Conservation (phyloP, 192 early-diverging fungal species). For the Piromyces finnis region DNA sequence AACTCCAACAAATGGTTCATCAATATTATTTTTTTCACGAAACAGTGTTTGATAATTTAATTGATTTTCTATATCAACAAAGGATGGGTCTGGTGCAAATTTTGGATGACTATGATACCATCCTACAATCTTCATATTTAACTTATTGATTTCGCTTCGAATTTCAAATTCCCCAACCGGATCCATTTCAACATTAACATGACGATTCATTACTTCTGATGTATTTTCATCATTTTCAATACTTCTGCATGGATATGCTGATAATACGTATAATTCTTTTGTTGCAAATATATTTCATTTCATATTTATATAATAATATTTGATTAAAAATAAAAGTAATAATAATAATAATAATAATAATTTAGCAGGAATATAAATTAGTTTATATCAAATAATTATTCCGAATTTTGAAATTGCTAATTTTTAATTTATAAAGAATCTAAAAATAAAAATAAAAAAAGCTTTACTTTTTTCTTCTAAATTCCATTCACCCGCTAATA, state of each 20-base stretch:
- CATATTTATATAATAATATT: too few species aligned
- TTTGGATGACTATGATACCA: constrained; percentile 94
- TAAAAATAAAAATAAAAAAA: too few species aligned
- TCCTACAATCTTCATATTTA: constrained; percentile 62
- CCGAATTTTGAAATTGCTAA: too few species aligned
- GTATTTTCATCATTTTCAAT: constrained; percentile 37
- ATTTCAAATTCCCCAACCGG: constrained; percentile 60
- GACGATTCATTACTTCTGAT: constrained; percentile 17
- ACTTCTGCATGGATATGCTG: constrained; percentile 59
- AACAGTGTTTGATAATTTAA: constrained; percentile 66
- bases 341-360: too few species aligned
- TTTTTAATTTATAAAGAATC: too few species aligned
- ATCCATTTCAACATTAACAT: constrained; percentile 79
- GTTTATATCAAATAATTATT: too few species aligned
- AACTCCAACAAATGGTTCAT: constrained; percentile 74
- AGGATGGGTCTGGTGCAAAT: constrained; percentile 68
- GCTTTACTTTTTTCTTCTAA: constrained; percentile 16
- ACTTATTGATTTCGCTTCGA: constrained; percentile 47
- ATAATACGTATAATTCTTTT: constrained; percentile 33
- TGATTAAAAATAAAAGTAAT: too few species aligned
- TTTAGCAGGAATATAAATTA: too few species aligned
- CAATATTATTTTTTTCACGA: constrained; percentile 20
- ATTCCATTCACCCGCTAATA: constrained; percentile 66
- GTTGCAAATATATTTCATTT: too few species aligned
- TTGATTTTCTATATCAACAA: constrained; percentile 83